Conservation (phyloP, 768 basidiomycete species). For the Lactarius vividus region DNA sequence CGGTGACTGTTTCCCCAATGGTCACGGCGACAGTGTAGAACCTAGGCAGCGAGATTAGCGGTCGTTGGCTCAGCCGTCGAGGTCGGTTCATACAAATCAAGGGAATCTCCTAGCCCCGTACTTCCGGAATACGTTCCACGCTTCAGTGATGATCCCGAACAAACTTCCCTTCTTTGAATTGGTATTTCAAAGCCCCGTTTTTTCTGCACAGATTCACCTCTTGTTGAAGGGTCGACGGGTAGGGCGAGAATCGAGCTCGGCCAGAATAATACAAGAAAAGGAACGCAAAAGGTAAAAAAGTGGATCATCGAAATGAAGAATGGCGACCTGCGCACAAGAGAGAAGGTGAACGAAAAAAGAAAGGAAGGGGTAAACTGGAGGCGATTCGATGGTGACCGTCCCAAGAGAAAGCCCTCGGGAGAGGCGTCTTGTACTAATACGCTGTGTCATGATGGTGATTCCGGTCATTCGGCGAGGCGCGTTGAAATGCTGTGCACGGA, state of each 20-base stretch:
- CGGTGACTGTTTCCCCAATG: constrained; percentile 19
- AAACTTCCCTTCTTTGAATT: constrained; percentile 8
- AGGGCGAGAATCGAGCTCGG: constrained; percentile 9
- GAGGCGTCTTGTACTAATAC: background rate
- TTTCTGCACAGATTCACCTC: background rate
- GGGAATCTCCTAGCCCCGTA: constrained; percentile 22
- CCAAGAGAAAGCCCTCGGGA: background rate
- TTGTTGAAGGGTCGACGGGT: constrained; percentile 6
- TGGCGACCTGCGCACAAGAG: constrained; percentile 21
- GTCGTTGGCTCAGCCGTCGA: too few species aligned
- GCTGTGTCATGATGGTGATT: background rate
- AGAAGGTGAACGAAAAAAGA: background rate
- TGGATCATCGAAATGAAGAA: constrained; percentile 7
- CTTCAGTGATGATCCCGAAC: constrained; percentile 3
- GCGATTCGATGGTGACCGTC: background rate
- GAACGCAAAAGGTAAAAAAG: constrained; percentile 2
- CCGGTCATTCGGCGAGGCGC: constrained; percentile 19
- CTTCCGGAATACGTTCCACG: constrained; percentile 18
- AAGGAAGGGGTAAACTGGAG: background rate
- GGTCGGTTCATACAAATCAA: constrained; percentile 18
- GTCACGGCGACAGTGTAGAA: constrained; percentile 23
- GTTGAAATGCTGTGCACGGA: too few species aligned
- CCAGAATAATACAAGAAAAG: constrained; percentile 3
- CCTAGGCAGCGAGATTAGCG: background rate
- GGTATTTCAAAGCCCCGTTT: constrained; percentile 21